Conservation (phyloP, 2,329 filamentous ascomycete genomes). For the Cryphonectria parasitica region DNA sequence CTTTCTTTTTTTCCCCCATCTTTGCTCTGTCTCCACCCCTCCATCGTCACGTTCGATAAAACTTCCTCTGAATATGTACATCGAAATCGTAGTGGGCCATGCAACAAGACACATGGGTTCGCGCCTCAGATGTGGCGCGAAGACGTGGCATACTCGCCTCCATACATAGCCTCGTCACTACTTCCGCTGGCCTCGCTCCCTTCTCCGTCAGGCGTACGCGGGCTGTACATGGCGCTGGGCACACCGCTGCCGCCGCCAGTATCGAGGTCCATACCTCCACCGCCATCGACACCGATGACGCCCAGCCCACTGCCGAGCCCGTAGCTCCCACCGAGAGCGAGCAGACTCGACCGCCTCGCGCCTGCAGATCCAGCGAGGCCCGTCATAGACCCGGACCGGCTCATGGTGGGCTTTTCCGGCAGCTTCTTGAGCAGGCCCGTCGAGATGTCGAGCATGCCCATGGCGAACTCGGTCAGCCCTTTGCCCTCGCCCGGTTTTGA, state of each 20-base stretch:
- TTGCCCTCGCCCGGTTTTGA: slow-evolving; percentile 68
- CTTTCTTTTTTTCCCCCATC: neutral
- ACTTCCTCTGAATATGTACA: neutral
- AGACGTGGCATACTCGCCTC: slow-evolving; percentile 41
- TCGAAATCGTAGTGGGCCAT: slow-evolving; percentile 6
- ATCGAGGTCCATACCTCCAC: slow-evolving; percentile 42
- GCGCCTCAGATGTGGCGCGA: neutral
- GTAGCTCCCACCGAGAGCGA: slow-evolving; percentile 41
- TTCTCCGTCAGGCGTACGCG: slow-evolving; percentile 40
- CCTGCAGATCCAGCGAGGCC: slow-evolving; percentile 54
- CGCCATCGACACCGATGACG: slow-evolving; percentile 31
- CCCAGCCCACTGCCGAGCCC: slow-evolving; percentile 26
- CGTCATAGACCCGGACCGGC: slow-evolving; percentile 55
- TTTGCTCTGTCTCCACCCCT: too few species aligned
- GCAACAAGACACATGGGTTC: slow-evolving; percentile 24
- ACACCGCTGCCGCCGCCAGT: slow-evolving; percentile 46
- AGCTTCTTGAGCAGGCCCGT: slow-evolving; percentile 70
- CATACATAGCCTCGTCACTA: slow-evolving; percentile 62
- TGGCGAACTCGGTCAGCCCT: slow-evolving; percentile 69
- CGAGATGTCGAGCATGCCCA: slow-evolving; percentile 76
- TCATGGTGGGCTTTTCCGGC: slow-evolving; percentile 71
- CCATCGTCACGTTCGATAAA: neutral
- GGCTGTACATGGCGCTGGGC: slow-evolving; percentile 55
- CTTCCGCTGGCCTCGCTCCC: slow-evolving; percentile 48
- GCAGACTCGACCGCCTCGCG: slow-evolving; percentile 42